Conservation (phyloP, 2,329 filamentous ascomycete genomes). For the Aspergillus sp. region DNA sequence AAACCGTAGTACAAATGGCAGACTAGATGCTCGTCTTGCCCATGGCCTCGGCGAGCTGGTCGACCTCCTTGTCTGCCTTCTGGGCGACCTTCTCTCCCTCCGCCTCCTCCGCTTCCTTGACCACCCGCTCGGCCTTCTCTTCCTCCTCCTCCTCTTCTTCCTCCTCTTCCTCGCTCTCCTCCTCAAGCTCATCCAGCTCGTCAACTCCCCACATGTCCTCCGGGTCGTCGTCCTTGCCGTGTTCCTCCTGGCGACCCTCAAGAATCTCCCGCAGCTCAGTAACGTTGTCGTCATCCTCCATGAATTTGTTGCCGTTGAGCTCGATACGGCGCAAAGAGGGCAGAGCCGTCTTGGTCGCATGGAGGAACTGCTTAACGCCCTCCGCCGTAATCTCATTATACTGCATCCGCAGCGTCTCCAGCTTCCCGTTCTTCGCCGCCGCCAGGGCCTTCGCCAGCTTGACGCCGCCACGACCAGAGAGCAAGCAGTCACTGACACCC, state of each 20-base stretch:
- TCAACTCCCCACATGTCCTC: constrained; percentile 86
- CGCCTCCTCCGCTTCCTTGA: constrained; percentile 61
- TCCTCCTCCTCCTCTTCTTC: constrained; percentile 68
- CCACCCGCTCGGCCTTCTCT: constrained; percentile 60
- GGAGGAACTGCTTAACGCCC: constrained; percentile 69
- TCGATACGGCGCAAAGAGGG: constrained; percentile 82
- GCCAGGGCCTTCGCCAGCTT: constrained; percentile 71
- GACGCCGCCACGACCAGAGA: constrained; percentile 74
- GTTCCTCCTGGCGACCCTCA: constrained; percentile 73
- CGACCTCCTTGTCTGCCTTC: constrained; percentile 76
- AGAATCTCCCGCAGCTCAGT: constrained; percentile 68
- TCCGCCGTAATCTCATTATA: constrained; percentile 89
- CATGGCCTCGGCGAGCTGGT: constrained; percentile 73
- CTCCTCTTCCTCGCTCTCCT: constrained; percentile 67
- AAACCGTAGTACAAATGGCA: neutral
- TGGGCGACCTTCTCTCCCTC: constrained; percentile 65
- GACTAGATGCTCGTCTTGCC: constrained; percentile 60
- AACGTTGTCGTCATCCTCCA: constrained; percentile 76
- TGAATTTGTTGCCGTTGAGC: constrained; percentile 93
- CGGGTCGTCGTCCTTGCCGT: constrained; percentile 58
- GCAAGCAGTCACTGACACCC: constrained; percentile 82
- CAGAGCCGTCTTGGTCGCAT: constrained; percentile 66
- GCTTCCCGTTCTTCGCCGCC: constrained; percentile 71
- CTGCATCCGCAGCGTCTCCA: constrained; percentile 80
- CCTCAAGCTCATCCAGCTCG: constrained; percentile 81